phyloP scores from a whole-genome alignment of 78 protist species.

The Cyanophora paradoxa region DNA sequence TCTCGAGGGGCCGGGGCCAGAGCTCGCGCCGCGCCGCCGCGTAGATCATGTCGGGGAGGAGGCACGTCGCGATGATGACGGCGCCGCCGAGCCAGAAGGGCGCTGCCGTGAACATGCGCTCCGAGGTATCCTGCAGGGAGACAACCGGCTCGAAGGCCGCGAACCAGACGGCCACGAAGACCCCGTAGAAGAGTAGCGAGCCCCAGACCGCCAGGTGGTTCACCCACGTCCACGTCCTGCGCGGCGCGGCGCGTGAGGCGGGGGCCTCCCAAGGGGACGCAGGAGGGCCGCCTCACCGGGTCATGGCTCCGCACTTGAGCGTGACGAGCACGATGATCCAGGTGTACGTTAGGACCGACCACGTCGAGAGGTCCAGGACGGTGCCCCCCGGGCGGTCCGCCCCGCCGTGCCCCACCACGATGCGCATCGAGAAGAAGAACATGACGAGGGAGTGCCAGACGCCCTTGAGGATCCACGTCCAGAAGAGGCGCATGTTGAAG shows the following conservation, averaged over 20 bases:
- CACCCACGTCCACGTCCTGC: constrained; percentile 5
- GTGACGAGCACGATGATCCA: constrained; percentile 17
- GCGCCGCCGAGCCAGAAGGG: no score
- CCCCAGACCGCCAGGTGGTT: neutral
- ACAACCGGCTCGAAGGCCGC: no score
- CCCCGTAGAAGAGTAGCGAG: neutral
- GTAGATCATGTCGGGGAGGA: no score
- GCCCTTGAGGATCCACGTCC: neutral
- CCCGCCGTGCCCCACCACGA: neutral
- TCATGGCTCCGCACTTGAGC: constrained; percentile 34
- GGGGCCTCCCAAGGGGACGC: no score
- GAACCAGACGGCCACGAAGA: neutral
- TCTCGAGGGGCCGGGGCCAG: no score
- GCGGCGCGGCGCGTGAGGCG: no score
- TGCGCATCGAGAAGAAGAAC: constrained; percentile 11
- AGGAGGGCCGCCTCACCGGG: no score
- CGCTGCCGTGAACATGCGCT: no score
- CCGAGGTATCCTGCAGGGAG: no score
- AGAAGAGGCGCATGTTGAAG: constrained; percentile 24
- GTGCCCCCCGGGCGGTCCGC: no score
- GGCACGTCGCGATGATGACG: no score
- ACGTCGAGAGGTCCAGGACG: constrained; percentile 7
- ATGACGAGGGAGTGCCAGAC: constrained; percentile 6
- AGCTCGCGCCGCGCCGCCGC: no score
- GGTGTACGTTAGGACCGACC: neutral